These are phyloP conservation scores for Fraxinus baroniana DNA, from an alignment of 305 asterid species.

Conservation along the genomic window DNA sequence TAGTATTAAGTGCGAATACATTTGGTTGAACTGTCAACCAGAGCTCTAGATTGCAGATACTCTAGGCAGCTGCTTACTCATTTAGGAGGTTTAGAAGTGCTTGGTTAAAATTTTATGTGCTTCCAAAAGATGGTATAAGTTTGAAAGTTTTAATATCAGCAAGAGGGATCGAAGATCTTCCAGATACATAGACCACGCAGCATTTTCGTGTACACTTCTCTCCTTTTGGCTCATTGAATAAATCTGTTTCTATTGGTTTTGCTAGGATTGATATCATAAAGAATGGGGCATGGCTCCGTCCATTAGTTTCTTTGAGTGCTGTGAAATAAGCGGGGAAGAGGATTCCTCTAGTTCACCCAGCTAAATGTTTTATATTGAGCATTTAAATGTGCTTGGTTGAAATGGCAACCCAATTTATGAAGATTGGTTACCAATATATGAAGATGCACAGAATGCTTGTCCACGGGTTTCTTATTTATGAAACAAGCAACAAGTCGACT, in stretches of 20 bases:
- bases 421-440: background rate
- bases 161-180: background rate
- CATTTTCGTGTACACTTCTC: background rate
- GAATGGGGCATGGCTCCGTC: background rate
- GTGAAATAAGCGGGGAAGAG: background rate
- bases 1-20: background rate
- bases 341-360: background rate
- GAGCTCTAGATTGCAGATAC: background rate
- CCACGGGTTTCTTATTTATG: background rate
- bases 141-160: background rate
- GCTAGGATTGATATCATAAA: background rate
- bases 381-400: background rate
- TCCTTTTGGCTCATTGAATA: background rate
- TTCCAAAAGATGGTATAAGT: background rate
- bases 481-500: background rate
- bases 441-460: background rate
- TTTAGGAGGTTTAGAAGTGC: background rate
- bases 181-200: background rate
- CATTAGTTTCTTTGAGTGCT: background rate
- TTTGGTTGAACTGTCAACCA: background rate
- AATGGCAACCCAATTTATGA: background rate
- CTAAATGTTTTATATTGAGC: background rate
- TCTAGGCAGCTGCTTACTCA: background rate
- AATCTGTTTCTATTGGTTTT: background rate
- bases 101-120: background rate